Evolutionary conservation across 306 rosid genomes (phyloP), one percentile per base, ranked within the genome.

Genomic region (Cucurbita maxima): DNA sequence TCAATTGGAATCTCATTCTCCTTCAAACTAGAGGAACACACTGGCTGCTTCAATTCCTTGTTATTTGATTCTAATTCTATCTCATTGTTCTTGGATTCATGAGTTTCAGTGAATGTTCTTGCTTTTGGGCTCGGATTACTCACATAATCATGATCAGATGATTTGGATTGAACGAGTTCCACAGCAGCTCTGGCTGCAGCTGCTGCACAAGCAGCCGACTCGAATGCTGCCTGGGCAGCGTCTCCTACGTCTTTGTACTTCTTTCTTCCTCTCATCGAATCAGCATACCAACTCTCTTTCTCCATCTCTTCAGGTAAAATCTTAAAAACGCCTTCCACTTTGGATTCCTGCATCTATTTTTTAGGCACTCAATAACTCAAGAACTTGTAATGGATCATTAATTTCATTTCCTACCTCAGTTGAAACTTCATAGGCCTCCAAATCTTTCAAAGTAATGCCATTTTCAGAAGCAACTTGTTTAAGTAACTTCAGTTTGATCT

Each of bases 181-280:
- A 90, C 82, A 7, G 96, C 98, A 70, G 92, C 93, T 79, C 85
- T 85, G 55, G 96, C 98, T 19, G 98, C 98, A 55, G 79, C 96
- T 2, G 96, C 98, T 56, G 96, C 98, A 76, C 82, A 76, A 76
- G 96, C 92, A 30, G 97, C 98, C 6, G 96, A 90, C 82, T 93
- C 92, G 44, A 90, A 93, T 18, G 98, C 98, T 81, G 97, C 98
- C 73, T 93, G 97, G 61, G 98, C 98, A 66, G 98, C 97, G 70
- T 80, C 90, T 19, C 97, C 86, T 47, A 86, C 98, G 8, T 84
- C 94, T 82, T 79, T 90, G 78, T 87, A 93, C 80, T 86, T 84
- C 82, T 45, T 82, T 63, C 75, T 72, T 4, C 50, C 71, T 74
- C 80, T 86, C 30, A 77, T 77, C 5, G 96, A 84, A 77, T 78